Evolutionary conservation across 148 eudicot genomes (phyloP), one percentile per base, ranked within the genome.

Genomic region (Vaccinium macrocarpon): DNA sequence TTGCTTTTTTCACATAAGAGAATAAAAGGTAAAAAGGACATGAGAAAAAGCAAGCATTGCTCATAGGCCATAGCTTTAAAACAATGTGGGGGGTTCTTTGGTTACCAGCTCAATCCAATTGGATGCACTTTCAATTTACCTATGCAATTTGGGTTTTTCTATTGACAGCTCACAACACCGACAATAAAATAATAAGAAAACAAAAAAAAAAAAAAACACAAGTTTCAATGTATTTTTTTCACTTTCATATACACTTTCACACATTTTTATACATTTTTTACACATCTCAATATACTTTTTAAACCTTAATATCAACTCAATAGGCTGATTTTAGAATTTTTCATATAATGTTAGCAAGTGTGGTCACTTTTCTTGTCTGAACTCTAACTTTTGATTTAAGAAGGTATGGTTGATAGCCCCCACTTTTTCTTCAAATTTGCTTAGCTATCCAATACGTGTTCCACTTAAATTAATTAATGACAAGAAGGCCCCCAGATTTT

Each of bases 1-100:
- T 83, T 61, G 50, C 75, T 15, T 78, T 64, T 57, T 83, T 78
- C 61, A 66, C 53, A 51, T 19, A 46, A 59, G 32, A 59, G 32
- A 32, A 21, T 12, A 55, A 16, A 83, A 61, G 23, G 32, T n/a
- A 1, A 57, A 56, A 83, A 57, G 66, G 51, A 32, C 59, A 79
- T 1, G 32, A 59, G 50, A 84, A 50, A 79, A 52, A 78, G 38
- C 10, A 61, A 25, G 32, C 75, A 62, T 23, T 49, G 85, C 61
- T 77, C 9, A 62, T n/a, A n/a, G n/a, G n/a, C n/a, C n/a, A n/a
- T 27, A 59, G 75, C 81, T 84, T 79, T 78, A 52, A 66, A 84
- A 29, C 25, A 73, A 62, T 77, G 7, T 35, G 12, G 10, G 76
- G 13, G 76, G 6, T 32, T 79, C 77, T 61, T 48, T 79, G 79